Conservation (phyloP, 2,329 filamentous ascomycete genomes). For the Elsinoe ampelina region DNA sequence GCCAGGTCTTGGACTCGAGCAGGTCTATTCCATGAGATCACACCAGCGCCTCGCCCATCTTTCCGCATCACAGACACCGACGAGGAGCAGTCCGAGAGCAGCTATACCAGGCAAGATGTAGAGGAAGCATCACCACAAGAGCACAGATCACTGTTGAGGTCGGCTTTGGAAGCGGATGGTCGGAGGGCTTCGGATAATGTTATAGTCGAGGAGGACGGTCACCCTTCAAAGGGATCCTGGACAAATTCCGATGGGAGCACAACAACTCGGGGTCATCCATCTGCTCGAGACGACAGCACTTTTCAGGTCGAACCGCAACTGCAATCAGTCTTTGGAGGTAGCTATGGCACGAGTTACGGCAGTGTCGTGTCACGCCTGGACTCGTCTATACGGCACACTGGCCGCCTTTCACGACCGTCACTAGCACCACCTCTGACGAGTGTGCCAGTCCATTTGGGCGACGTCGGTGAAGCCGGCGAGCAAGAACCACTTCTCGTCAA, state of each 20-base stretch:
- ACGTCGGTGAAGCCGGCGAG: slow-evolving; percentile 31
- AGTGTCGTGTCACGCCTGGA: slow-evolving; percentile 49
- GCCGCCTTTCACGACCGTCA: slow-evolving; percentile 35
- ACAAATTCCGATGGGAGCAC: slow-evolving; percentile 17
- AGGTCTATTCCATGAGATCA: slow-evolving; percentile 77
- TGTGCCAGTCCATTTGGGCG: neutral
- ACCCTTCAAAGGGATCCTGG: slow-evolving; percentile 34
- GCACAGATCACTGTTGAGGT: slow-evolving; percentile 34
- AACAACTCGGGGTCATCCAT: slow-evolving; percentile 18
- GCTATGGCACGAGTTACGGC: slow-evolving; percentile 57
- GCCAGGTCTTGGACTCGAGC: slow-evolving; percentile 87
- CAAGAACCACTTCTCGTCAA: slow-evolving; percentile 75
- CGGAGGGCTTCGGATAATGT: slow-evolving; percentile 31
- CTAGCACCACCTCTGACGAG: slow-evolving; percentile 30
- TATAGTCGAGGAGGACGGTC: slow-evolving; percentile 25
- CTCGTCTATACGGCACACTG: slow-evolving; percentile 47
- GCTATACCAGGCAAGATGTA: slow-evolving; percentile 15
- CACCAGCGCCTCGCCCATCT: slow-evolving; percentile 60
- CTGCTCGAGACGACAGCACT: slow-evolving; percentile 33
- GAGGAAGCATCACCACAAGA: slow-evolving; percentile 29
- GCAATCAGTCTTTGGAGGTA: slow-evolving; percentile 60
- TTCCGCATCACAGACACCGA: slow-evolving; percentile 48
- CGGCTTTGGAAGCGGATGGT: slow-evolving; percentile 30
- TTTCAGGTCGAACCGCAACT: slow-evolving; percentile 46
- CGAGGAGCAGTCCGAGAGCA: slow-evolving; percentile 37